Evolutionary conservation across 306 rosid genomes (phyloP), one percentile per base, ranked within the genome.

Genomic region (Prunus dulcis): DNA sequence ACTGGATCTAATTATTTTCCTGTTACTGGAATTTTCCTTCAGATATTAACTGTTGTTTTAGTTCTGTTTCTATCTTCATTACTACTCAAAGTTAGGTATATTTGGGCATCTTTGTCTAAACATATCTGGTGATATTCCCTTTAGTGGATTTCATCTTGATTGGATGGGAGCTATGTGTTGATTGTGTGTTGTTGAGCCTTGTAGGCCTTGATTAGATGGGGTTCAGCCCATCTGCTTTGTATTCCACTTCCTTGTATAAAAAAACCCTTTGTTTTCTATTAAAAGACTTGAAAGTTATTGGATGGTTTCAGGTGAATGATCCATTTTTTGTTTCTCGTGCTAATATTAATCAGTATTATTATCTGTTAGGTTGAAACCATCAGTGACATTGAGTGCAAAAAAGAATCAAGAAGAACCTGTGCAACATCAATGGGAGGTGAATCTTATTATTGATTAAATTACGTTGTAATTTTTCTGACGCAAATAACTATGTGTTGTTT

Each of bases 361-460:
- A 60, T 72, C 67, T 86, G 76, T 82, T 78, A 94, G 98, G 80
- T 84, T 95, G 86, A 89, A 84, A 79, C 84, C 89, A 65, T 78
- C 91, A 34, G 69, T 79, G 20, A 8, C 49, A 1, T 52, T 67
- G 57, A 63, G 72, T 82, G 82, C 81, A 28, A 92, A 83, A 84
- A 88, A 67, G 89, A 95, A 72, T 82, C 89, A 75, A 73, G 96
- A 90, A 82, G 93, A 71, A 67, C 65, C 49, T 82, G 69, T 61
- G 25, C 91, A 82, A 45, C 87, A 64, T n/a, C 79, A 76, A 57
- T 51, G 43, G 3, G 94, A 94, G 97, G 98, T 91, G 84, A 87
- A 12, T 50, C 17, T 41, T 76, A 13, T 68, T 69, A 71, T 45
- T 56, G 76, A 17, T 15, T 49, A 67, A 30, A 20, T 70, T 65